Conservation (phyloP, 495 filamentous ascomycete genomes). For the Aspergillus coremiiformis region DNA sequence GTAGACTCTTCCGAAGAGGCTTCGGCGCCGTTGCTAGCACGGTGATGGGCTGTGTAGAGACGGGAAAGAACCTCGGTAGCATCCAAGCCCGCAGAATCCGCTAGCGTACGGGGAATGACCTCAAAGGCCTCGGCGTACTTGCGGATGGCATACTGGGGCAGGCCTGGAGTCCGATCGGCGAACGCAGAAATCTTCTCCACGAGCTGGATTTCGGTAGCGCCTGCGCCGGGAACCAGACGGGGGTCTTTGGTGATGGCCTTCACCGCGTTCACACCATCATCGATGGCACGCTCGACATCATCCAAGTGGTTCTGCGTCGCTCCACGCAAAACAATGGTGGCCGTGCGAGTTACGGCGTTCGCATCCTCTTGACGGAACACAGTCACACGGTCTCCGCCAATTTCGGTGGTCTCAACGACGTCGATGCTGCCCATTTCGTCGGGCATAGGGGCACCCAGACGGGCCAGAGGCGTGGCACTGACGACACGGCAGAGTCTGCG, state of each 20-base stretch:
- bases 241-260: slow-evolving; percentile 96
- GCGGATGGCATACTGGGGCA: slow-evolving; percentile 90
- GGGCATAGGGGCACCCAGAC: slow-evolving; percentile 96
- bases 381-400: slow-evolving; percentile 96
- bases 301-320: slow-evolving; percentile 98
- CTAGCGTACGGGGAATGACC: slow-evolving; percentile 86
- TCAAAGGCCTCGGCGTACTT: slow-evolving; percentile 98
- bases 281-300: slow-evolving; percentile 93
- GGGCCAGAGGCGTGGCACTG: slow-evolving; percentile 88
- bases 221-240: slow-evolving; percentile 86
- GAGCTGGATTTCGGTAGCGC: slow-evolving; percentile 92
- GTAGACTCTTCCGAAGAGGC: slow-evolving; percentile 23
- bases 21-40: slow-evolving; percentile 16
- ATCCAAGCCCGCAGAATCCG: slow-evolving; percentile 90
- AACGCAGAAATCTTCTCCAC: slow-evolving; percentile 83
- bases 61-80: slow-evolving; percentile 89
- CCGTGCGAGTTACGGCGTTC: slow-evolving; percentile 81
- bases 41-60: slow-evolving; percentile 89
- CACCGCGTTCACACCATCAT: slow-evolving; percentile 97
- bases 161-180: slow-evolving; percentile 83
- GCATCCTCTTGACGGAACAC: slow-evolving; percentile 97
- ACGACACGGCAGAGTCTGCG: slow-evolving; percentile 91
- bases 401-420: slow-evolving; percentile 94
- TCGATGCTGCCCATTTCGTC: slow-evolving; percentile 97
- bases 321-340: slow-evolving; percentile 89